Base-by-base conservation (phyloP, 495 filamentous ascomycete genomes). In the Pyrenula aspistea region DNA sequence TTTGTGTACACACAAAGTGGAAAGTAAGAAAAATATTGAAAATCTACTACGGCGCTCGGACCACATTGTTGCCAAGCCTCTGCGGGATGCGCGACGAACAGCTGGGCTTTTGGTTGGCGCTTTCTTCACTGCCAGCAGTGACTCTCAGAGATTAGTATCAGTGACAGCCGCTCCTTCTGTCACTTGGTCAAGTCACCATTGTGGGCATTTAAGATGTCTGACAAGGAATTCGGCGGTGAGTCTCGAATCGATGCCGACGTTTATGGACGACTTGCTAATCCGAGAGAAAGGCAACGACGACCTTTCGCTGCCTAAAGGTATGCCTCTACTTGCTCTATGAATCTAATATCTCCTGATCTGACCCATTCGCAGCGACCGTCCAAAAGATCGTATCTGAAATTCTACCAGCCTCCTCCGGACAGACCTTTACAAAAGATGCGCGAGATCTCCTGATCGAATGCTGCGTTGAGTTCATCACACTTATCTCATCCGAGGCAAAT, bases 361-460 rank as follows among this genome's bases (percentile, higher is more conserved):
- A 22, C 55, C 23, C 24, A 22, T 48, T 49, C 54, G 60, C 57
- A 96, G 93, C 93, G 22, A 98, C 93, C 49, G 94, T 98, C 58
- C 88, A 95, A 66, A 98, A 98, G 71, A 98, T 98, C 61, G 89
- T 98, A 65, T 84, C 81, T 61, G 93, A 98, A 68, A 96, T 98
- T 64, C 79, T 98, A 2, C 82, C 87, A 4, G 67, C 83, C 1
- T 82, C 83, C 25, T 75, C 75, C 56, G 85, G 83, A 54, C 74
- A 87, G 49, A 81, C 79, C 2, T 97, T 96, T 67, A 87, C 89
- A 22, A 94, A 92, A 71, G 93, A 98, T 62, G 89, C 93, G 1
- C 83, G 94, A 53, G 93, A 98, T 63, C 76, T 96, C 2, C 80
- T 98, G 49, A 97, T 97, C 72, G 93, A 97, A 71, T 97, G 92